Conservation (phyloP, 2,329 filamentous ascomycete species). For the Calonectria multiphialidica region DNA sequence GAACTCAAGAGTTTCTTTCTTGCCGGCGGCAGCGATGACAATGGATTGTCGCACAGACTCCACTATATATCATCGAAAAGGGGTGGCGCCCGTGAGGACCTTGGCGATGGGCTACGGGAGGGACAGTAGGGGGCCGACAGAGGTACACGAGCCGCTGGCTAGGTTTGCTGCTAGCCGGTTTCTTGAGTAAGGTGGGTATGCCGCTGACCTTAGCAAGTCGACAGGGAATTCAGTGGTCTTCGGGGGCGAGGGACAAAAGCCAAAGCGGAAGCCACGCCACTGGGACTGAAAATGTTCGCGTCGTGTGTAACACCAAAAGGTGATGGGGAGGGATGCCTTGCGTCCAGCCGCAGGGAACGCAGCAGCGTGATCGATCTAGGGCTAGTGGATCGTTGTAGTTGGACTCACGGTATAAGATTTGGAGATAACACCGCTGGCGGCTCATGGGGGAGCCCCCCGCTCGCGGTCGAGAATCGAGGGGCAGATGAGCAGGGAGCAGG, state of each 20-base stretch:
- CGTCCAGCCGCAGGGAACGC: constrained; percentile 34
- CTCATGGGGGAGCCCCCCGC: constrained; percentile 19
- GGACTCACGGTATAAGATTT: constrained; percentile 28
- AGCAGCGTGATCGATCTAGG: constrained; percentile 33
- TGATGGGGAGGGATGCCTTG: constrained; percentile 33
- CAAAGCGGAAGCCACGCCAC: constrained; percentile 3
- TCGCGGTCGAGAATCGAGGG: background rate
- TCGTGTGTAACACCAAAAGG: constrained; percentile 33
- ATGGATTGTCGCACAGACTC: constrained; percentile 31
- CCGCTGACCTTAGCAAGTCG: constrained; percentile 3
- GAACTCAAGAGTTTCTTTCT: constrained; percentile 18
- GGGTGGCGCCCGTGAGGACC: constrained; percentile 1
- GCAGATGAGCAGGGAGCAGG: background rate
- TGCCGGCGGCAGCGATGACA: constrained; percentile 19
- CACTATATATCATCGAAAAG: background rate
- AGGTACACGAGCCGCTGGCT: background rate
- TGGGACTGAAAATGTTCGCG: constrained; percentile 16
- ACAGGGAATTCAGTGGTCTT: background rate
- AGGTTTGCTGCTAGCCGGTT: background rate
- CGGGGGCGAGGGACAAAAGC: background rate
- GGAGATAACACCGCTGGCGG: constrained; percentile 37
- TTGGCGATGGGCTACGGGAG: background rate
- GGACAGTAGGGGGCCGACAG: background rate
- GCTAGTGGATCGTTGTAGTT: constrained; percentile 34
- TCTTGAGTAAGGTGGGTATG: background rate